Percentiles rank a stretch among this genome's conserved stretches.
phyloP scores from a whole-genome alignment of 352 stramenopile species.

The Globisporangium acanthophoron region DNA sequence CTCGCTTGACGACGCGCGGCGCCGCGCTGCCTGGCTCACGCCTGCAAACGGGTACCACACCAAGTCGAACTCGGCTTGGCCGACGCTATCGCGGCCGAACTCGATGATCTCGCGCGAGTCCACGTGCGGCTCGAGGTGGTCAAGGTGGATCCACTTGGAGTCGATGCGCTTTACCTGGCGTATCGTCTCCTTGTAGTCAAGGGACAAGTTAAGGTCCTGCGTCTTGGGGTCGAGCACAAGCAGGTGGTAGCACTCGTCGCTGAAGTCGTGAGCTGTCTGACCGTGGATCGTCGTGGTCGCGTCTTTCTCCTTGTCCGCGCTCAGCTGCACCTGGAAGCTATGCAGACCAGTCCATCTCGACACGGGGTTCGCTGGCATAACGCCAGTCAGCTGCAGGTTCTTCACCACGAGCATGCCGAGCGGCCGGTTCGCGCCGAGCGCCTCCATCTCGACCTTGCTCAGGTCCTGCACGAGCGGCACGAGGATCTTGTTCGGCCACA shows the following conservation, averaged over 20 bases:
- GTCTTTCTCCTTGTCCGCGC: conserved; percentile 23
- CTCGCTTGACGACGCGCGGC: conserved; percentile 1
- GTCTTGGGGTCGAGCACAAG: conserved; percentile 37
- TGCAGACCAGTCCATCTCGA: conserved; percentile 30
- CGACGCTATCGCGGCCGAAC: conserved; percentile 29
- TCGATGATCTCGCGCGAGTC: conserved; percentile 26
- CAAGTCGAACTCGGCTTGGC: conserved; percentile 34
- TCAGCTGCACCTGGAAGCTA: conserved; percentile 28
- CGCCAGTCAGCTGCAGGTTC: conserved; percentile 25
- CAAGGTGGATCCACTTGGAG: conserved; percentile 41
- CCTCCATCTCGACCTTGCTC: conserved; percentile 41
- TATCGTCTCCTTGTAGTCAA: conserved; percentile 36
- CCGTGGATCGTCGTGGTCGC: conserved; percentile 23
- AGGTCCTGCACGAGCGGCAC: conserved; percentile 39
- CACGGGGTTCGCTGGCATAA: conserved; percentile 19
- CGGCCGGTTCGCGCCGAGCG: conserved; percentile 28
- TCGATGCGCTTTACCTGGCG: conserved; percentile 24
- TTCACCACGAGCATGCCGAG: conserved; percentile 33
- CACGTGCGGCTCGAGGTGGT: conserved; percentile 25
- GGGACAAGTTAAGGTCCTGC: conserved; percentile 30
- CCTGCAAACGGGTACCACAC: conserved; percentile 34
- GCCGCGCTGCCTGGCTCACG: background rate
- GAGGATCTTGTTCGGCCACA: conserved; percentile 43
- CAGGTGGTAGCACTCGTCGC: conserved; percentile 19
- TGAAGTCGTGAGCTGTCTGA: conserved; percentile 21